phyloP scores from a whole-genome alignment of 2,329 filamentous ascomycete genomes.

The Ascochyta koolunga region DNA sequence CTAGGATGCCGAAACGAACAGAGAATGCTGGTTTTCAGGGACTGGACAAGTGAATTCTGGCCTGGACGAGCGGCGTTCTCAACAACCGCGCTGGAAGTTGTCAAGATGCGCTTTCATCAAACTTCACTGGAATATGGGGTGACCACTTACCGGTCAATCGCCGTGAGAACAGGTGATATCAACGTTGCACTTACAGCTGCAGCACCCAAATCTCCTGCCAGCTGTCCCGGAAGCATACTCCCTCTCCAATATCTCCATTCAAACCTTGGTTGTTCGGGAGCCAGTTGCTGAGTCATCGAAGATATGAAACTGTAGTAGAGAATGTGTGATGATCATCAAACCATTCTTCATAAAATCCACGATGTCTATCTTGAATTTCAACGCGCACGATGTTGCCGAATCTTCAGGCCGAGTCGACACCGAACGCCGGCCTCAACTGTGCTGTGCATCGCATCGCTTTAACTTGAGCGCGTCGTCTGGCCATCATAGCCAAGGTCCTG shows the following conservation, averaged over 20 bases:
- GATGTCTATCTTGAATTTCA: background rate
- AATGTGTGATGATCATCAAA: background rate
- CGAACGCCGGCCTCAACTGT: conserved; percentile 2
- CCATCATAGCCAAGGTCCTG: background rate
- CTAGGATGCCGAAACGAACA: conserved; percentile 30
- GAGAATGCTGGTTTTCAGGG: conserved; percentile 26
- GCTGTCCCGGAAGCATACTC: conserved; percentile 14
- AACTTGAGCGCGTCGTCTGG: background rate
- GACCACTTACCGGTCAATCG: conserved; percentile 35
- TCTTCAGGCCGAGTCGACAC: conserved; percentile 1
- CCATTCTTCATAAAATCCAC: background rate
- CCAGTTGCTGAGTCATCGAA: conserved; percentile 21
- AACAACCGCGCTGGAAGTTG: conserved; percentile 30
- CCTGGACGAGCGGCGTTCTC: conserved; percentile 30
- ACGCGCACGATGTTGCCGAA: background rate
- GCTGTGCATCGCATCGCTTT: conserved; percentile 3
- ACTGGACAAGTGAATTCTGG: conserved; percentile 21
- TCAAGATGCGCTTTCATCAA: background rate
- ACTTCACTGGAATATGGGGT: background rate
- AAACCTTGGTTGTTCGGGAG: background rate
- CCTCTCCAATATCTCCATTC: conserved; percentile 7
- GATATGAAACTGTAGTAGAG: conserved; percentile 2
- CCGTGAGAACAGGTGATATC: conserved; percentile 33
- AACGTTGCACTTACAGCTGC: conserved; percentile 34
- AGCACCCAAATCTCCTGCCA: conserved; percentile 33